A percentile compares a stretch with the other conserved stretches of the same genome.
Conservation (phyloP, 1,139 yeast genomes). For the Hyphopichia khmerensis region DNA sequence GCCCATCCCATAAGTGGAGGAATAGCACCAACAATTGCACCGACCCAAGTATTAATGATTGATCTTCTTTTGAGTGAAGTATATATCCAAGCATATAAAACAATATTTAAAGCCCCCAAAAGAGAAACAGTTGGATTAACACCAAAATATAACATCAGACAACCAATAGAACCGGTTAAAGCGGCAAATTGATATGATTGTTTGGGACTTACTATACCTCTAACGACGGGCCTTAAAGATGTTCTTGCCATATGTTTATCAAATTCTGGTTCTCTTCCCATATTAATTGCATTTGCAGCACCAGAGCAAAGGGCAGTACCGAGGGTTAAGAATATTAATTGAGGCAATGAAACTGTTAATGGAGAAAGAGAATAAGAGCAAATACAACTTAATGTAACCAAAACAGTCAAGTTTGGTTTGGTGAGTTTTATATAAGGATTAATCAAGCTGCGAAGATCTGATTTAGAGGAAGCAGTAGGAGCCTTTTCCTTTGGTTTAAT, state of each 20-base stretch:
- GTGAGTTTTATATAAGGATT: constrained; percentile 75
- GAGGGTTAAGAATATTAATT: constrained; percentile 66
- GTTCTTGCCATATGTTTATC: constrained; percentile 91
- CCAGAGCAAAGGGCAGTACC: constrained; percentile 92
- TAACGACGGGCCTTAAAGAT: constrained; percentile 83
- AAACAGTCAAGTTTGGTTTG: constrained; percentile 83
- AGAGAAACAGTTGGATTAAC: constrained; percentile 84
- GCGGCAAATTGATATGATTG: constrained; percentile 85
- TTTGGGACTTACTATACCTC: constrained; percentile 70
- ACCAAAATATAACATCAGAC: constrained; percentile 66
- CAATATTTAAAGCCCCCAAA: constrained; percentile 75
- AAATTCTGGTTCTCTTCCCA: constrained; percentile 93
- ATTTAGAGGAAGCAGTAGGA: constrained; percentile 9
- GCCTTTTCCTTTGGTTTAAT: constrained; percentile 38
- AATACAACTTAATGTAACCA: constrained; percentile 88
- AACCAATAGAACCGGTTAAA: constrained; percentile 68
- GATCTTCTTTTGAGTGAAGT: constrained; percentile 85
- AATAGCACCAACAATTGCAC: constrained; percentile 96
- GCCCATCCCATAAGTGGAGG: constrained; percentile 99
- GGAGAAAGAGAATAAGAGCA: constrained; percentile 95
- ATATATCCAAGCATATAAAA: constrained; percentile 83
- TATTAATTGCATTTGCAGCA: constrained; percentile 93
- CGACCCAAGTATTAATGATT: constrained; percentile 95
- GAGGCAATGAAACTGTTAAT: constrained; percentile 65
- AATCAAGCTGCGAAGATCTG: constrained; percentile 30